A percentile compares a stretch with the other conserved stretches of the same genome.
These are phyloP conservation scores for Suillus ampliporus DNA, from an alignment of 768 basidiomycete genomes.

Conservation along the genomic window DNA sequence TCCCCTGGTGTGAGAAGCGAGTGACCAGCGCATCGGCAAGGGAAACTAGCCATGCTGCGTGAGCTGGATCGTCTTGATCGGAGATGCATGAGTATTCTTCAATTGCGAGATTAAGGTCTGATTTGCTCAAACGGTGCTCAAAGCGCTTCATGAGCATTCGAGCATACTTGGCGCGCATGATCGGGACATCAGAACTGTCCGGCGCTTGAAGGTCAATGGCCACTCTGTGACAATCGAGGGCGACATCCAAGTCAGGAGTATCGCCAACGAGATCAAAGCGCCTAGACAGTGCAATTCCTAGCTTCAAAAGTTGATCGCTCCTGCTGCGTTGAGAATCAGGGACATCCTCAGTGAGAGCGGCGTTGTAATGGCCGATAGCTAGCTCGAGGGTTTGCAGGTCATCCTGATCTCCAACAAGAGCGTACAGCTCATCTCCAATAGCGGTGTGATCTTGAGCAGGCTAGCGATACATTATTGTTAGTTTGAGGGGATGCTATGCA, in stretches of 20 bases:
- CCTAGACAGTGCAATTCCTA: constrained; percentile 28
- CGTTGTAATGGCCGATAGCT: constrained; percentile 15
- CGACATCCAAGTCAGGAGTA: constrained; percentile 31
- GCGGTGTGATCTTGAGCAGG: constrained; percentile 19
- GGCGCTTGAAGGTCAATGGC: constrained; percentile 25
- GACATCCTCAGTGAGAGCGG: constrained; percentile 23
- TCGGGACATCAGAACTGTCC: constrained; percentile 18
- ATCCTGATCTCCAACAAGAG: constrained; percentile 24
- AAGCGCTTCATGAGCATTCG: constrained; percentile 14
- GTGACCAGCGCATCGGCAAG: constrained; percentile 8
- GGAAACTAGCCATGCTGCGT: constrained; percentile 19
- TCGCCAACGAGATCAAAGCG: constrained; percentile 26
- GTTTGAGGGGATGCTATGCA: not conserved
- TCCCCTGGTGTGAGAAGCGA: constrained; percentile 19
- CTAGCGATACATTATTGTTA: not conserved
- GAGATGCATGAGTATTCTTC: constrained; percentile 7
- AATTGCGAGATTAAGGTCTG: constrained; percentile 4
- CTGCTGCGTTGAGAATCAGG: constrained; percentile 32
- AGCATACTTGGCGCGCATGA: not conserved
- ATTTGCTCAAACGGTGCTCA: not conserved
- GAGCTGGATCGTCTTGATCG: constrained; percentile 23
- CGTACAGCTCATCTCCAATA: constrained; percentile 31
- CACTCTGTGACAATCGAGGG: constrained; percentile 28
- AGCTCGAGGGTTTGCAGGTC: constrained; percentile 14
- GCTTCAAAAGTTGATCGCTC: constrained; percentile 22